Evolutionary conservation across 2,329 filamentous ascomycete genomes (phyloP).

Genomic region (Colletotrichum sp.): DNA sequence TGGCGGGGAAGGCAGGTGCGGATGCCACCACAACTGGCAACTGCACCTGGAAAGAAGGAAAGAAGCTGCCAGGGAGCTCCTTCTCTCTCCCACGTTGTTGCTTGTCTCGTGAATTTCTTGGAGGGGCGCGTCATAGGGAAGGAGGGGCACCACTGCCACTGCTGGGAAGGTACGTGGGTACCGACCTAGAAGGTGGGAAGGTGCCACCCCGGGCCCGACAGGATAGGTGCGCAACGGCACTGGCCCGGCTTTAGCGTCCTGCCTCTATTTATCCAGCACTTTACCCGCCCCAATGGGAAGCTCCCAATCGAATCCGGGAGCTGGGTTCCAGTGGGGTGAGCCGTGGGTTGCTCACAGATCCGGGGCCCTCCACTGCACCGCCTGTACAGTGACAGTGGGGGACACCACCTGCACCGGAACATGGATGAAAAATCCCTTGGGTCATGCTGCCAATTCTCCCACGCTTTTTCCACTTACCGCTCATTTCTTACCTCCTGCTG

Average conservation of each 20-base stretch:
- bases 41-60: background rate
- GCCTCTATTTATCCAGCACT: slow-evolving; percentile 14
- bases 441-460: background rate
- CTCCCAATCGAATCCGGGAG: background rate
- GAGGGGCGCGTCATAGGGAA: background rate
- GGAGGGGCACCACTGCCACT: background rate
- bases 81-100: background rate
- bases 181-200: background rate
- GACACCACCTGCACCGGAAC: background rate
- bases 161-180: background rate
- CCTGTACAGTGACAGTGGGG: background rate
- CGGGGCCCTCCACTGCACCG: background rate
- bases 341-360: background rate
- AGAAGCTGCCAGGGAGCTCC: background rate
- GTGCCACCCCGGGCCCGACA: background rate
- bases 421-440: background rate
- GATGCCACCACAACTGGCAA: background rate
- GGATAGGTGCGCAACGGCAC: slow-evolving; percentile 19
- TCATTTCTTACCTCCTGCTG: background rate
- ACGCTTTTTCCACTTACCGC: slow-evolving; percentile 3
- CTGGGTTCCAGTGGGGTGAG: slow-evolving; percentile 4
- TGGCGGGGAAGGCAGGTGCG: background rate
- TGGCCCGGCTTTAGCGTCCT: slow-evolving; percentile 11
- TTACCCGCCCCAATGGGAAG: slow-evolving; percentile 18
- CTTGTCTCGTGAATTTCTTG: background rate